phyloP scores from a whole-genome alignment of 2,329 filamentous ascomycete genomes.

The Cladosporium sp. region DNA sequence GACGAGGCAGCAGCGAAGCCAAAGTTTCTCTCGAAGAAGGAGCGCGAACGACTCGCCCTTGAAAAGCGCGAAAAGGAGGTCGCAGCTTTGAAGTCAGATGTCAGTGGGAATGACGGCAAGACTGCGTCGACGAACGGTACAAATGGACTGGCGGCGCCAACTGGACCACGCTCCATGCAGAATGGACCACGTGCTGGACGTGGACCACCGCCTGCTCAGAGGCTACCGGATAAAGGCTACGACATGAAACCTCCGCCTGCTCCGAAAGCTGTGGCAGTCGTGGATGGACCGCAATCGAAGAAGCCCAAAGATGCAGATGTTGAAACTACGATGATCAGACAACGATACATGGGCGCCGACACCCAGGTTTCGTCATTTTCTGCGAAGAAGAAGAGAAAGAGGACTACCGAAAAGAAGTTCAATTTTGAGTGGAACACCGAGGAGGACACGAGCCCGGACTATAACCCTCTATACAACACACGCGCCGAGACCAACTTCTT shows the following conservation, averaged over 20 bases:
- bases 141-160: slow-evolving; percentile 57
- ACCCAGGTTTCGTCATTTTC: slow-evolving; percentile 86
- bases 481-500: slow-evolving; percentile 69
- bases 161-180: slow-evolving; percentile 70
- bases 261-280: slow-evolving; percentile 44
- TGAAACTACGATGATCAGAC: slow-evolving; percentile 72
- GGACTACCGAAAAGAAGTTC: slow-evolving; percentile 95
- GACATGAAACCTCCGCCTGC: slow-evolving; percentile 57
- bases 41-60: slow-evolving; percentile 76
- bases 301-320: slow-evolving; percentile 59
- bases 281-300: slow-evolving; percentile 35
- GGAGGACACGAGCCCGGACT: slow-evolving; percentile 84
- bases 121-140: slow-evolving; percentile 18
- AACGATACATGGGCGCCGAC: slow-evolving; percentile 89
- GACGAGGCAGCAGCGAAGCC: slow-evolving; percentile 85
- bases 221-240: slow-evolving; percentile 47
- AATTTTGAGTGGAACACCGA: slow-evolving; percentile 98
- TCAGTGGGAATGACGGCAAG: slow-evolving; percentile 7
- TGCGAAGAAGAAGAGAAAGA: slow-evolving; percentile 90
- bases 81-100: background rate
- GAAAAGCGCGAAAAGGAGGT: slow-evolving; percentile 73
- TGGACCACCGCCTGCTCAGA: slow-evolving; percentile 27
- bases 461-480: slow-evolving; percentile 77
- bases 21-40: slow-evolving; percentile 80
- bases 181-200: slow-evolving; percentile 56